Conservation (phyloP, 805 yeast genomes). For the Candida vaughaniae region DNA sequence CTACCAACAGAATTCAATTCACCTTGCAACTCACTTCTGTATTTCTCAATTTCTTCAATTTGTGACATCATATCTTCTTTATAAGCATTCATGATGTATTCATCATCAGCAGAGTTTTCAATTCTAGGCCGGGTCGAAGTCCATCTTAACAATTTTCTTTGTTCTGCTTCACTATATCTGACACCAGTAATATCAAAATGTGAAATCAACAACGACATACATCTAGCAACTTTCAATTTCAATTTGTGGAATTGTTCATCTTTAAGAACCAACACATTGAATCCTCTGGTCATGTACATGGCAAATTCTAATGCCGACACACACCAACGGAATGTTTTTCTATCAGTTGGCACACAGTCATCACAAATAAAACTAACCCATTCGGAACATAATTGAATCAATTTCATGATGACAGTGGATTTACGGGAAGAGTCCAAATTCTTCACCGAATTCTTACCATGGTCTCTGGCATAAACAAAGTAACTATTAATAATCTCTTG, state of each 20-base stretch:
- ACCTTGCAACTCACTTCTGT: constrained; percentile 44
- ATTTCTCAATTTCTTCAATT: constrained; percentile 61
- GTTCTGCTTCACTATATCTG: constrained; percentile 71
- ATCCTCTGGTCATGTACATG: constrained; percentile 89
- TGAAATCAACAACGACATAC: constrained; percentile 89
- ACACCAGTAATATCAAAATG: constrained; percentile 99
- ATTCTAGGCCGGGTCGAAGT: constrained; percentile 53
- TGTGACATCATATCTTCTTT: constrained; percentile 68
- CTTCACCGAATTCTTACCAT: constrained; percentile 69
- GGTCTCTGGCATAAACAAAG: constrained; percentile 77
- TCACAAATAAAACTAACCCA: constrained; percentile 94
- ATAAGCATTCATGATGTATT: constrained; percentile 45
- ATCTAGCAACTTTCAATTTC: constrained; percentile 84
- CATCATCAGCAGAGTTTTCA: constrained; percentile 43
- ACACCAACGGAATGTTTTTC: constrained; percentile 92
- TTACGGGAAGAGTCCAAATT: constrained; percentile 64
- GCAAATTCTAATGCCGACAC: constrained; percentile 94
- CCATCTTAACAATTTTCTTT: constrained; percentile 54
- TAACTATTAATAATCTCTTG: constrained; percentile 76
- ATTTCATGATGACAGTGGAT: constrained; percentile 64
- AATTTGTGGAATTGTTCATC: constrained; percentile 72
- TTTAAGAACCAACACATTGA: constrained; percentile 76
- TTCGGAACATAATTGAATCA: constrained; percentile 74
- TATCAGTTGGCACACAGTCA: constrained; percentile 90
- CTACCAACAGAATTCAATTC: constrained; percentile 64